A percentile compares a stretch with the other conserved stretches of the same genome.
Evolutionary conservation across 129 eudicot genomes (phyloP).

Genomic region (Deinandra increscens): DNA sequence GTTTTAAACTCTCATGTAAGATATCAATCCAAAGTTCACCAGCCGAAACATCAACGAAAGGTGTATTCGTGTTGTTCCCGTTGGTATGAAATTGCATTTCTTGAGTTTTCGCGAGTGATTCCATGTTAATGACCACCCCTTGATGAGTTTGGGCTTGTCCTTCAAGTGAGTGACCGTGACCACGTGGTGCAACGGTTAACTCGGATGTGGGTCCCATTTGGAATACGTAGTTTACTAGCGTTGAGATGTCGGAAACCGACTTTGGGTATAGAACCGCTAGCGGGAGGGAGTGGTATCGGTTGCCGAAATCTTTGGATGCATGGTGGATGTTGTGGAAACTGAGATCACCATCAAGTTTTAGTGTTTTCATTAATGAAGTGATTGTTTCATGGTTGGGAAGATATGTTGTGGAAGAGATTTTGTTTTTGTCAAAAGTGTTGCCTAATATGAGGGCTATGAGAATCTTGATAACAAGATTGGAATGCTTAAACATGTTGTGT

Average conservation of each 20-base stretch:
- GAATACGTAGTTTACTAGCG: slow-evolving; percentile 43
- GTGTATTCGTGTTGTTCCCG: slow-evolving; percentile 22
- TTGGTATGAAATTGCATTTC: slow-evolving; percentile 59
- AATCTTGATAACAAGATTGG: slow-evolving; percentile 39
- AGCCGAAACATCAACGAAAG: slow-evolving; percentile 82
- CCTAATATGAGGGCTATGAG: slow-evolving; percentile 47
- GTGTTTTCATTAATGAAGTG: slow-evolving; percentile 24
- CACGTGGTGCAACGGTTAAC: slow-evolving; percentile 79
- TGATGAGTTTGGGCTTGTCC: slow-evolving; percentile 86
- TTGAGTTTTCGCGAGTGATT: slow-evolving; percentile 47
- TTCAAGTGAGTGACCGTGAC: slow-evolving; percentile 87
- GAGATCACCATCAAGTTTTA: slow-evolving; percentile 54
- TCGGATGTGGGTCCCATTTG: slow-evolving; percentile 66
- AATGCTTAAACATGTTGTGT: slow-evolving; percentile 37
- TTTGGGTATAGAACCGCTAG: slow-evolving; percentile 77
- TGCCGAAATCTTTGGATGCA: slow-evolving; percentile 92
- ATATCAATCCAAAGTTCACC: slow-evolving; percentile 90
- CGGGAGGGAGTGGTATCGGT: slow-evolving; percentile 61
- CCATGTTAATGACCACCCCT: slow-evolving; percentile 81
- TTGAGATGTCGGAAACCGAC: slow-evolving; percentile 76
- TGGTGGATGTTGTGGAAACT: slow-evolving; percentile 44
- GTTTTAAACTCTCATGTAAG: slow-evolving; percentile 73
- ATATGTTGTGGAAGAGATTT: slow-evolving; percentile 40
- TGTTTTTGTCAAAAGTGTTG: slow-evolving; percentile 35
- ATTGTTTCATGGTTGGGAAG: slow-evolving; percentile 37